phyloP scores from a whole-genome alignment of 306 rosid genomes.

The Cucumis melo region DNA sequence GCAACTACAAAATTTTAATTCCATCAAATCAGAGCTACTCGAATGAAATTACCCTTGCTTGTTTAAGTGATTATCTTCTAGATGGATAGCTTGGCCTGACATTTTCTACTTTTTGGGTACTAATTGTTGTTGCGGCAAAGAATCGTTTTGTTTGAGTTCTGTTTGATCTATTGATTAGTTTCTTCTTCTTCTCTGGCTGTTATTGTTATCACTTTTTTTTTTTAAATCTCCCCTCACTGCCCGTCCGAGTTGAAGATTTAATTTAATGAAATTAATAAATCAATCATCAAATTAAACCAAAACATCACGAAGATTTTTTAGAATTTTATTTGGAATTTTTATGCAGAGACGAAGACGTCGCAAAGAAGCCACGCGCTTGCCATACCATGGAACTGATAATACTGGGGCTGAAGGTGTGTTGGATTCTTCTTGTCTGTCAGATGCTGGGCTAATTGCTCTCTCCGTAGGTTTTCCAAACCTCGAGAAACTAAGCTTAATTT shows the following conservation, averaged over 20 bases:
- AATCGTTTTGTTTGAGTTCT: background rate
- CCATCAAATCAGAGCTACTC: background rate
- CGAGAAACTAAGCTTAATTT: conserved; percentile 64
- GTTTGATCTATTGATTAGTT: background rate
- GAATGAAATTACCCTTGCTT: background rate
- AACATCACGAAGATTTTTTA: background rate
- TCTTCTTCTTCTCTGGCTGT: too few species aligned
- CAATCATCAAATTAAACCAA: background rate
- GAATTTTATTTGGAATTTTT: background rate
- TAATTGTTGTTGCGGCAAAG: background rate
- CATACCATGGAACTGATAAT: conserved; percentile 16
- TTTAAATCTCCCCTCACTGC: background rate
- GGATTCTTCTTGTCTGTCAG: conserved; percentile 52
- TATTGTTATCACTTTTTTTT: background rate
- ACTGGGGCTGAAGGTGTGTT: conserved; percentile 25
- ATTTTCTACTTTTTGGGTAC: background rate
- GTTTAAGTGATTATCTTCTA: background rate
- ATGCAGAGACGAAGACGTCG: conserved; percentile 42
- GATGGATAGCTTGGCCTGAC: background rate
- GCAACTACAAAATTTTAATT: background rate
- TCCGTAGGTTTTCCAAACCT: conserved; percentile 74
- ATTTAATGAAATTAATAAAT: background rate
- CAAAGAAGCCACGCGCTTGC: conserved; percentile 10
- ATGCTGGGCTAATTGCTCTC: conserved; percentile 51
- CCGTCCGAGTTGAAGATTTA: background rate